Base-by-base conservation (phyloP, 225 moss, liverwort and hornwort species). In the Marchantia paleacea region DNA sequence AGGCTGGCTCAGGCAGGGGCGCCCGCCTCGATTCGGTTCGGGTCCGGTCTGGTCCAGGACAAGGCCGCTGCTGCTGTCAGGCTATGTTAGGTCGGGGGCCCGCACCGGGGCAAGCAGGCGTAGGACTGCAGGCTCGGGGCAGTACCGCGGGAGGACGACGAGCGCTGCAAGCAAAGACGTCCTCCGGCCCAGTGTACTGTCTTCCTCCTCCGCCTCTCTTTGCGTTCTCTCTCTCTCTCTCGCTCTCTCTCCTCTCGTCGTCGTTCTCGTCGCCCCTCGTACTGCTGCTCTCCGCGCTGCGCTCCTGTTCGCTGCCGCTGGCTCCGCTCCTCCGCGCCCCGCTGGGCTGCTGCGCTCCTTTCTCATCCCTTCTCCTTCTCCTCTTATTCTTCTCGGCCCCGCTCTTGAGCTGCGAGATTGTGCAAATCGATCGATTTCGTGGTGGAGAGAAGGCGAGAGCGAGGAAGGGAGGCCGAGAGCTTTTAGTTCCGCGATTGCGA, bases 101-200 rank as follows among this genome's bases (percentile, higher is more conserved):
- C 6, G 57, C 2, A 57, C 13, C 57, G 57, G 57, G 2, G 19
- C 19, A 3, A 5, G 57, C 57, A 57, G 6, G 57, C 57, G 19
- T 57, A 57, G 57, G 57, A 57, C 57, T 66, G 66, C 26, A 66
- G 66, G 66, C 66, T 66, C 66, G 66, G 66, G 24, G 66, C n/a
- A n/a, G n/a, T n/a, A n/a, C n/a, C n/a, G n/a, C 11, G 19, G 19
- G 5, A n/a, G 66, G 66, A 66, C 18, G 66, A n/a, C 22, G 66
- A 66, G 66, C 5, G 39, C 39, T 39, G 39, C 39, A 39, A 39
- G n/a, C 66, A 66, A 57, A 55, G 55, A 55, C 10, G 55, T 8
- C 10, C 55, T 8, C 64, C 64, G 14, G 64, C 22, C 64, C 16
- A 16, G 39, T 66, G 19, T 66, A n/a, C 26, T 19, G 11, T n/a